Percentiles rank a stretch among this genome's conserved stretches.
phyloP scores from a whole-genome alignment of 495 filamentous ascomycete genomes.

The Penicillium tannophilum region DNA sequence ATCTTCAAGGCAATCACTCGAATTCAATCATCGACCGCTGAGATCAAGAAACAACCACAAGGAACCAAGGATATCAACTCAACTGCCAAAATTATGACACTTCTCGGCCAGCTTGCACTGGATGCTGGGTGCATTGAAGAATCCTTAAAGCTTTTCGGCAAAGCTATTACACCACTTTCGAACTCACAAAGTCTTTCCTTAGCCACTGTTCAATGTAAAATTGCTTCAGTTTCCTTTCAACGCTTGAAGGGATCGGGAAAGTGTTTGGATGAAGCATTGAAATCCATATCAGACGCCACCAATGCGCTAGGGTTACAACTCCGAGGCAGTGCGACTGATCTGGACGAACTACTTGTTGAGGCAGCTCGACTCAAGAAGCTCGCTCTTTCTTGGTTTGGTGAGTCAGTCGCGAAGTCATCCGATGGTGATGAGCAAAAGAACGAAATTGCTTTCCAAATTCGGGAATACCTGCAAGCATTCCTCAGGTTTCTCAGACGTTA shows the following conservation, averaged over 20 bases:
- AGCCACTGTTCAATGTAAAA: constrained; percentile 46
- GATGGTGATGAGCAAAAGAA: constrained; percentile 22
- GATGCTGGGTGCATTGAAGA: constrained; percentile 48
- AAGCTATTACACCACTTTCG: constrained; percentile 36
- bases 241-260: constrained; percentile 32
- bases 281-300: constrained; percentile 36
- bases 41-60: constrained; percentile 30
- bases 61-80: constrained; percentile 28
- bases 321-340: constrained; percentile 61
- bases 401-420: constrained; percentile 32
- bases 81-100: constrained; percentile 36
- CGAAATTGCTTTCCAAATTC: constrained; percentile 26
- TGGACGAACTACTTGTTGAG: constrained; percentile 71
- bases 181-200: constrained; percentile 38
- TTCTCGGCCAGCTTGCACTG: constrained; percentile 48
- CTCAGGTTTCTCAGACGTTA: constrained; percentile 50
- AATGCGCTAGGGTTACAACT: constrained; percentile 59
- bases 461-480: constrained; percentile 45
- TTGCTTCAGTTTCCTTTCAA: constrained; percentile 45
- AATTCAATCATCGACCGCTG: constrained; percentile 37
- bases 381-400: constrained; percentile 55
- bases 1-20: constrained; percentile 42
- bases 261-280: constrained; percentile 21
- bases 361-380: constrained; percentile 65
- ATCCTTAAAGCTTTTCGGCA: constrained; percentile 41